A percentile compares a stretch with the other conserved stretches of the same genome.
These are phyloP conservation scores for Diutina catenulata DNA, from an alignment of 1,139 yeast species.

Conservation along the genomic window DNA sequence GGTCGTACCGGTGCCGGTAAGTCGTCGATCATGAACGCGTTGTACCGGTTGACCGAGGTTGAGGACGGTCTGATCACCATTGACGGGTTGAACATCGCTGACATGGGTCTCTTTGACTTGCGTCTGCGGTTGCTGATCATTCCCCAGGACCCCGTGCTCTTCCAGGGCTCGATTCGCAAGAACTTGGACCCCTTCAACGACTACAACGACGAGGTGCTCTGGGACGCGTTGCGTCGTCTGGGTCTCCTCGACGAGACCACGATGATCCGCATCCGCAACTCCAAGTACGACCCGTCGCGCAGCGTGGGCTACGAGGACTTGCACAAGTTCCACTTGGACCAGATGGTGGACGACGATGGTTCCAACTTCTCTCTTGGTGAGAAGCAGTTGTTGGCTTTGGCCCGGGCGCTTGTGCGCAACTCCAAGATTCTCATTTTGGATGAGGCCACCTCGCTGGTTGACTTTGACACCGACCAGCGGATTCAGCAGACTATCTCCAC, in stretches of 20 bases:
- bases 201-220: constrained; percentile 38
- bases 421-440: constrained; percentile 60
- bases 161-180: constrained; percentile 55
- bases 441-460: constrained; percentile 79
- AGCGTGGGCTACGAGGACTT: constrained; percentile 14
- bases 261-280: constrained; percentile 14
- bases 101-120: constrained; percentile 25
- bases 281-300: constrained; percentile 4
- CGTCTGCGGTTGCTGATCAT: constrained; percentile 40
- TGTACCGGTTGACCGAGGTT: constrained; percentile 51
- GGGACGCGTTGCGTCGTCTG: constrained; percentile 43
- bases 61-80: constrained; percentile 39
- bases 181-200: constrained; percentile 55
- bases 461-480: constrained; percentile 61
- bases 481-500: constrained; percentile 53
- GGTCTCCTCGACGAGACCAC: constrained; percentile 39
- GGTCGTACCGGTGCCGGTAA: constrained; percentile 81
- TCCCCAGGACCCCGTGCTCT: constrained; percentile 69
- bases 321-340: constrained; percentile 59
- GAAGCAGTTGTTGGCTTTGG: constrained; percentile 62
- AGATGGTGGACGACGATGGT: constrained; percentile 63
- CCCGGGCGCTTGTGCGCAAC: constrained; percentile 63
- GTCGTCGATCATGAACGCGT: constrained; percentile 54
- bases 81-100: constrained; percentile 50
- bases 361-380: constrained; percentile 68